Evolutionary conservation across 208 protist genomes (phyloP), one percentile per base, ranked within the genome.

Genomic region (Trypanosoma avium): DNA sequence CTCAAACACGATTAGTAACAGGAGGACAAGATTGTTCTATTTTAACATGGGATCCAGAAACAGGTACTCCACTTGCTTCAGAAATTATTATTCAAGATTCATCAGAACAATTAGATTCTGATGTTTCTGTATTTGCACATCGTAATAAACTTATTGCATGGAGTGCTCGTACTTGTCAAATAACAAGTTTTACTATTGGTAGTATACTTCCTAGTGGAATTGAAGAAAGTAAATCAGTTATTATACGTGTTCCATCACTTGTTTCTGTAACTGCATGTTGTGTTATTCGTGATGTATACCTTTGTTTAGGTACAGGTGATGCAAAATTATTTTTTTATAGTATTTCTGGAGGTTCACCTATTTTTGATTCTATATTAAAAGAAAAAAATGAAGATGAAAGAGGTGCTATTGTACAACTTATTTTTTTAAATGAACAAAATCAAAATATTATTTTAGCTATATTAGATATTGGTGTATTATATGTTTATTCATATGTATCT

Each of bases 221-320:
- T 26, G 84, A 94, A 77, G 69, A 75, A n/a, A 79, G 55, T 58
- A 79, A 75, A 17, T 69, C 69, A 4, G 72, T 90, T 63, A 69
- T 74, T 15, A 60, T 94, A 36, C 70, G 74, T 49, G 58, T 94
- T 7, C 83, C 88, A 24, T 50, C 50, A 19, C 67, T 67, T 26
- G 60, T 81, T 38, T 88, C 82, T 45, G 82, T 94, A 60, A 94
- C 88, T 6, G 82, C 88, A 5, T 90, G 88, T 73, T 92, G 88
- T 73, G 75, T 90, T 36, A 73, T 90, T 35, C 84, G 85, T 4
- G 88, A 94, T 67, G 77, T 78, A 21, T 85, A 90, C 70, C 61
- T 92, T 19, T 94, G 88, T 58, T 53, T 94, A 29, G 88, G 84
- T 49, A 92, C 88, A 1, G 73, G 70, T 24, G 88, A 94, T 63